phyloP scores from a whole-genome alignment of 352 stramenopile species.

The Pythium plurisporium region DNA sequence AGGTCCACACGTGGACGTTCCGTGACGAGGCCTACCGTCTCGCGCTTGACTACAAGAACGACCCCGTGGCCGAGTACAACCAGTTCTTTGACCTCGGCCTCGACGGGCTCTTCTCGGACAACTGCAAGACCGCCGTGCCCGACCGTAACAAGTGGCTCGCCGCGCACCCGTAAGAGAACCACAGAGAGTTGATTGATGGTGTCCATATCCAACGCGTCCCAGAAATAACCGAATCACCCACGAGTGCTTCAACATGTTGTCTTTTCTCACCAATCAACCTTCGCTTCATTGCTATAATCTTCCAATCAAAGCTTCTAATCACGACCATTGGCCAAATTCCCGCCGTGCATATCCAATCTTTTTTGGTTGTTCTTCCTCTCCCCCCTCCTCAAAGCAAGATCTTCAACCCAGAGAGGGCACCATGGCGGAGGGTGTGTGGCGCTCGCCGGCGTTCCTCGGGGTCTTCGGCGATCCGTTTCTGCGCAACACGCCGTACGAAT shows the following conservation, averaged over 20 bases:
- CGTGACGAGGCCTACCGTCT: constrained; percentile 66
- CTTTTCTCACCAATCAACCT: neutral
- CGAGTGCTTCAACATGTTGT: constrained; percentile 1
- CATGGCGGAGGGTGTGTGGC: constrained; percentile 47
- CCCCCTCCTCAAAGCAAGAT: neutral
- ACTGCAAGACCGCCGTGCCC: constrained; percentile 24
- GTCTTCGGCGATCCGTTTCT: constrained; percentile 80
- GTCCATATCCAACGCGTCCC: neutral
- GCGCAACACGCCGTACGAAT: constrained; percentile 72
- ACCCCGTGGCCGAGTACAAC: constrained; percentile 57
- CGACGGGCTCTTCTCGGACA: constrained; percentile 57
- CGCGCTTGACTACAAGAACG: constrained; percentile 59
- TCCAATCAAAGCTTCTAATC: neutral
- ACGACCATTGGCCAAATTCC: constrained; percentile 2
- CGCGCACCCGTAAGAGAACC: constrained; percentile 15
- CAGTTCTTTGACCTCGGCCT: constrained; percentile 61
- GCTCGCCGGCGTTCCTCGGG: constrained; percentile 59
- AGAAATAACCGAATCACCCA: neutral
- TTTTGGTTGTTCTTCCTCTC: neutral
- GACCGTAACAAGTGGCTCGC: constrained; percentile 24
- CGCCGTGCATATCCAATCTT: constrained; percentile 4
- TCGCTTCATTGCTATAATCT: neutral
- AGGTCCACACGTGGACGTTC: constrained; percentile 67
- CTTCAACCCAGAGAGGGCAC: constrained; percentile 14
- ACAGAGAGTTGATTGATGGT: too few relatives aligned